A percentile compares a stretch with the other conserved stretches of the same genome.
Conservation (phyloP, 768 basidiomycete genomes). For the Russula brevipes region DNA sequence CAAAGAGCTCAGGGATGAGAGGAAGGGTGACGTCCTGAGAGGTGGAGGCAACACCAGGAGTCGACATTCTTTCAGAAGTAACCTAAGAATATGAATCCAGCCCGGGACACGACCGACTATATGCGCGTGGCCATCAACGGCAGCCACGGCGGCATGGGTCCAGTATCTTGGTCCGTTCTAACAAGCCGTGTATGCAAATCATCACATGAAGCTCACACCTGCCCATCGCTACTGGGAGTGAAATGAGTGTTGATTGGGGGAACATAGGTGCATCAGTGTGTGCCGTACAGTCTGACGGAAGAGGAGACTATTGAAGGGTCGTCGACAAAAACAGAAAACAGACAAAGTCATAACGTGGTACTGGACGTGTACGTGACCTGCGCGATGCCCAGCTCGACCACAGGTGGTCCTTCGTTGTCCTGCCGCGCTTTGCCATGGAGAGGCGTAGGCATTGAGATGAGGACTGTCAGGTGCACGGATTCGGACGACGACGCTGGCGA, state of each 20-base stretch:
- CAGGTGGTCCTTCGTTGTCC: background rate
- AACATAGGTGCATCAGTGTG: too few species aligned
- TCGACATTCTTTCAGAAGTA: constrained; percentile 14
- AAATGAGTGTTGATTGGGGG: too few species aligned
- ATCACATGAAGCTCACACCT: too few species aligned
- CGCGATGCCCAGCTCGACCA: constrained; percentile 14
- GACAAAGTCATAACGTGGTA: background rate
- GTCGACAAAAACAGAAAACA: background rate
- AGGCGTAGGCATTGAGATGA: constrained; percentile 15
- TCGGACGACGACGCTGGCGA: background rate
- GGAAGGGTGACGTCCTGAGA: constrained; percentile 51
- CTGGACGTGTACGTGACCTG: background rate
- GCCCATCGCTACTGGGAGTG: too few species aligned
- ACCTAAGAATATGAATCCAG: background rate
- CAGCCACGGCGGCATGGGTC: too few species aligned
- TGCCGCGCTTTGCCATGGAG: background rate
- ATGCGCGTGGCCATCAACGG: too few species aligned
- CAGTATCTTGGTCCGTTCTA: too few species aligned
- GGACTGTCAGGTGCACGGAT: background rate
- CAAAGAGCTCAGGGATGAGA: constrained; percentile 51
- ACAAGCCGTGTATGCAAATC: too few species aligned
- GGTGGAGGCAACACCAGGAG: constrained; percentile 26
- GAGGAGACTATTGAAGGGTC: background rate
- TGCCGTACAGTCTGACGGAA: too few species aligned
- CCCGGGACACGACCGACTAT: background rate